Conservation (phyloP, 1,139 yeast species). For the Eremothecium coryli region DNA sequence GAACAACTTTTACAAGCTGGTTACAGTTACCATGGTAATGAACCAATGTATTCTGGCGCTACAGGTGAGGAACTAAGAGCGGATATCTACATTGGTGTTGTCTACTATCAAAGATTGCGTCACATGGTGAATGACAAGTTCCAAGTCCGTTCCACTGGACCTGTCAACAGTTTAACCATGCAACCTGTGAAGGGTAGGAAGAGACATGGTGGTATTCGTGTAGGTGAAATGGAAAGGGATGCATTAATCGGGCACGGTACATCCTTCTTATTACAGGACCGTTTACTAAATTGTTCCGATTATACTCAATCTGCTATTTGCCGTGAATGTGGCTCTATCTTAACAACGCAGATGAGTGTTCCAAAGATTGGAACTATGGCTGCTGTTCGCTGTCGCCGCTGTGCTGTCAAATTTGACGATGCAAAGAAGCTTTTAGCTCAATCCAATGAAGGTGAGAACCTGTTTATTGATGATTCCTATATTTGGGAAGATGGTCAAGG, state of each 20-base stretch:
- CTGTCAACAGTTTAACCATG: slow-evolving; percentile 93
- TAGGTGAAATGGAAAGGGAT: slow-evolving; percentile 99
- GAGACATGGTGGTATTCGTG: slow-evolving; percentile 99
- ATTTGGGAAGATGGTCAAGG: slow-evolving; percentile 99
- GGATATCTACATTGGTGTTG: slow-evolving; percentile 93
- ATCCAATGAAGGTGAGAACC: slow-evolving; percentile 30
- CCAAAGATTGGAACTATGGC: slow-evolving; percentile 83
- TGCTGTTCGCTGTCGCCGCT: slow-evolving; percentile 78
- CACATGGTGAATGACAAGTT: slow-evolving; percentile 99
- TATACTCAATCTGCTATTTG: slow-evolving; percentile 87
- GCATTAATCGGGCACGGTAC: slow-evolving; percentile 98
- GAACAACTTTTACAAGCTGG: slow-evolving; percentile 84
- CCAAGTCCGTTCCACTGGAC: slow-evolving; percentile 99
- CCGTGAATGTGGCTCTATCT: slow-evolving; percentile 85
- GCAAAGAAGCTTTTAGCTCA: slow-evolving; percentile 34
- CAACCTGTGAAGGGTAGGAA: slow-evolving; percentile 99
- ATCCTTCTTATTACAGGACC: slow-evolving; percentile 89
- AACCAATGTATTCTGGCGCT: slow-evolving; percentile 97
- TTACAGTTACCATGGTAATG: slow-evolving; percentile 95
- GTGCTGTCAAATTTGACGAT: slow-evolving; percentile 60
- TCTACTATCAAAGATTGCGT: slow-evolving; percentile 94
- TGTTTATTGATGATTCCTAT: slow-evolving; percentile 59
- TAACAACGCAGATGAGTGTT: slow-evolving; percentile 82
- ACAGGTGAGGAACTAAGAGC: slow-evolving; percentile 97
- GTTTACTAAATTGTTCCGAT: slow-evolving; percentile 91